These are phyloP conservation scores for Chrysoporthe cubensis DNA, from an alignment of 2,329 filamentous ascomycete species.

Conservation along the genomic window DNA sequence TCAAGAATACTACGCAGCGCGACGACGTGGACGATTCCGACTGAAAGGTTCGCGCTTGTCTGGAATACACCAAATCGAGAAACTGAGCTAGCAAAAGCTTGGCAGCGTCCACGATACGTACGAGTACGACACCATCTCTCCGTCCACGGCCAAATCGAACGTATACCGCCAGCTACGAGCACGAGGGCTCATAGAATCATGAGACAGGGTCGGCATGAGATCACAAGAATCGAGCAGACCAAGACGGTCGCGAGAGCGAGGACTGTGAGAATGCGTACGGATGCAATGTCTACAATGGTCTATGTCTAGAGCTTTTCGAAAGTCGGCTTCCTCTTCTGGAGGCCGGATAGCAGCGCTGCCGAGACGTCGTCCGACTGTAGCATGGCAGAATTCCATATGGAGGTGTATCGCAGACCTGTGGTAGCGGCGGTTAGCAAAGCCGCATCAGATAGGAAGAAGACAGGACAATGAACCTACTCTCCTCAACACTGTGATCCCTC, in stretches of 20 bases:
- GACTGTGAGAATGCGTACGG: background rate
- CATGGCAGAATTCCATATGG: slow-evolving; percentile 84
- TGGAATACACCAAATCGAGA: slow-evolving; percentile 12
- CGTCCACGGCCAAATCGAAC: background rate
- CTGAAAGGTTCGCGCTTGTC: slow-evolving; percentile 42
- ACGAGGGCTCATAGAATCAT: background rate
- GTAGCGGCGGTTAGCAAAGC: slow-evolving; percentile 4
- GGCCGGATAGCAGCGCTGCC: slow-evolving; percentile 72
- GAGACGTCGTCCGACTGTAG: slow-evolving; percentile 80
- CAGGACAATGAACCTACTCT: slow-evolving; percentile 60
- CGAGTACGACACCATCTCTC: background rate
- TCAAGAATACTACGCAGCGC: slow-evolving; percentile 52
- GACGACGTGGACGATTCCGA: slow-evolving; percentile 56
- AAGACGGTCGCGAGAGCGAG: slow-evolving; percentile 1
- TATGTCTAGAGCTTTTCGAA: slow-evolving; percentile 77
- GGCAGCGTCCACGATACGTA: background rate
- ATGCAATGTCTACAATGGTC: background rate
- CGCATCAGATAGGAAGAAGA: slow-evolving; percentile 10
- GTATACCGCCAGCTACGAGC: background rate
- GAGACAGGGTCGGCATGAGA: background rate
- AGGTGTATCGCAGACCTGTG: slow-evolving; percentile 76
- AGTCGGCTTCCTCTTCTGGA: slow-evolving; percentile 77
- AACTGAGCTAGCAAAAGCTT: too few relatives aligned
- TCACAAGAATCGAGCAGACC: background rate
- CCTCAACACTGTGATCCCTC: slow-evolving; percentile 75